Base-by-base conservation (phyloP, 495 filamentous ascomycete species). In the Penicillium steckii region DNA sequence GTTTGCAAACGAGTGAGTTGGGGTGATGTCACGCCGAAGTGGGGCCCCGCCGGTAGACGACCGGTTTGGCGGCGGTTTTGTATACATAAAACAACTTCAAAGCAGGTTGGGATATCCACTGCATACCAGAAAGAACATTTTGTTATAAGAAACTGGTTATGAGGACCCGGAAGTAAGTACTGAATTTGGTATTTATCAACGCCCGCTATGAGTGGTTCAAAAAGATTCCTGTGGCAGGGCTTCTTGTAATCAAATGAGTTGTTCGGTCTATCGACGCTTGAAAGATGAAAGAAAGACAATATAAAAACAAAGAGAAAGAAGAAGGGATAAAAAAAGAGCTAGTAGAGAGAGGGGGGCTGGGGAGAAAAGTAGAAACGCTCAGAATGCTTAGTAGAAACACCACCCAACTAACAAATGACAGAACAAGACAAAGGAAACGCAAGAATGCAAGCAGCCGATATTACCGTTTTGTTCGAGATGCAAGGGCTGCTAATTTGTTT, bases 401-500 rank as follows among this genome's bases (percentile, higher is more conserved):
- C 29, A 33, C 37, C 47, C 52, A 35, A n/a, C 51, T 29, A 52
- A 61, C 27, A 58, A 56, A 62, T 38, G 44, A 48, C 53, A 53
- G 22, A 47, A 40, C 51, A 29, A 32, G 48, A 44, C 30, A 59
- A 21, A 48, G 46, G 22, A 55, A 68, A 53, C 54, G 48, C 38
- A 59, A 45, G 32, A 17, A 46, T 41, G 21, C 23, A 24, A n/a
- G 17, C 17, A 40, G 48, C 19, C 12, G 46, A 38, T 44, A 38
- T 64, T 46, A 70, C 13, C 61, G 64, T 50, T 64, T 66, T 47
- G 52, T 63, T 52, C 68, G 72, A 8, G 67, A 64, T 30, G 80
- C 78, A 59, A 83, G 66, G 24, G 62, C 64, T 38, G 67, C 64
- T 51, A 83, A 54, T 48, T 71, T 80, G 56, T 70, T 70, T 72